Evolutionary conservation across 192 early-diverging fungal genomes (phyloP), one percentile per base, ranked within the genome.

Genomic region (Obelidium mucronatum): DNA sequence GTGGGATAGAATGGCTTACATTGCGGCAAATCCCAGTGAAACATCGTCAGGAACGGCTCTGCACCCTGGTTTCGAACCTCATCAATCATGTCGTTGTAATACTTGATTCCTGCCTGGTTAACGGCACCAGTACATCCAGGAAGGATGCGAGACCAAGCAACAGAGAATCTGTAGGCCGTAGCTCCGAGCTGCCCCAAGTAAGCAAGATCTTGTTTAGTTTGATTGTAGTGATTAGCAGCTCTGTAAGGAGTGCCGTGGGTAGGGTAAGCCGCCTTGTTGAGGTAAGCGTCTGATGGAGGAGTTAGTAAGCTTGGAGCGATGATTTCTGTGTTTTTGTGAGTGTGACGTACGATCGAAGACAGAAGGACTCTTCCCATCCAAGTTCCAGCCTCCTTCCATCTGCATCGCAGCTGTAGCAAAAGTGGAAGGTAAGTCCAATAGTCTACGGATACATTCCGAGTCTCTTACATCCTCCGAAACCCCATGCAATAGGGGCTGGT

Each of bases 351-450:
- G 28, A 73, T 86, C 84, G 78, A 83, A 88, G 53, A 86, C 79
- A 19, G 53, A 56, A 11, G 67, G 62, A 13, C 86, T 75, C 59
- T 83, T 83, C 31, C 86, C 84, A 48, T 75, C 86, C 24, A 11
- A 51, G 64, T 86, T 84, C 84, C 77, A 79, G 40, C 75, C 56
- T 63, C 84, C 84, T 65, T 86, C 84, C 39, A 85, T 85, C 39
- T 86, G 84, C 42, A 44, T 44, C 6, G 42, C 42, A 17, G 42
- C n/a, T n/a, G n/a, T n/a, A n/a, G n/a, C n/a, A n/a, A n/a, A n/a
- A n/a, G n/a, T n/a, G n/a, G n/a, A n/a, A n/a, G n/a, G n/a, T n/a
- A n/a, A n/a, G n/a, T n/a, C n/a, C n/a, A n/a, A n/a, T n/a, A n/a
- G n/a, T n/a, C n/a, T n/a, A n/a, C n/a, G n/a, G n/a, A n/a, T n/a